These are phyloP conservation scores for Rhizopus delemar DNA, from an alignment of 371 early-diverging fungal genomes.

Conservation along the genomic window DNA sequence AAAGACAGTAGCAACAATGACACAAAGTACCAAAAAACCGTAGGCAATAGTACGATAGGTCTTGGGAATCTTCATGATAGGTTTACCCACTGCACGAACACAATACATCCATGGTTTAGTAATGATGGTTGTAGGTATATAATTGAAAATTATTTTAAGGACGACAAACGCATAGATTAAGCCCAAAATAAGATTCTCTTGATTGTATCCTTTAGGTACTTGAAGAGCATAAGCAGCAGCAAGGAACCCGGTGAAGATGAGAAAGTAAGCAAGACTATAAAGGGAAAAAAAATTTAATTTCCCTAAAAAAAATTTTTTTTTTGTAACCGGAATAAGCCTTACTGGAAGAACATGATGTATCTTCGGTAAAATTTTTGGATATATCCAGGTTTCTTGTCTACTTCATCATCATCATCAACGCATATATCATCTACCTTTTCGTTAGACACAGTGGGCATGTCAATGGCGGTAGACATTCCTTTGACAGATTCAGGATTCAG, in stretches of 20 bases:
- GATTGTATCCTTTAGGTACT: constrained; percentile 43
- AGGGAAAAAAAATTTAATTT: not conserved
- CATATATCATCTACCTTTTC: constrained; percentile 12
- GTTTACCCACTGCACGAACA: constrained; percentile 16
- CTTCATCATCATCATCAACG: constrained; percentile 20
- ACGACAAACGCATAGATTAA: constrained; percentile 36
- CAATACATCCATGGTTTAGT: constrained; percentile 24
- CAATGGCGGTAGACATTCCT: constrained; percentile 14
- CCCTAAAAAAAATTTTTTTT: constrained; percentile 3
- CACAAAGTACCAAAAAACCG: constrained; percentile 39
- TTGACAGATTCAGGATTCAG: not conserved
- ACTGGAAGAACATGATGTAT: constrained; percentile 27
- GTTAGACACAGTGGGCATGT: constrained; percentile 9
- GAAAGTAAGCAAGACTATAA: constrained; percentile 36
- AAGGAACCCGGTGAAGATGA: constrained; percentile 43
- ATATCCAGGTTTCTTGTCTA: constrained; percentile 10
- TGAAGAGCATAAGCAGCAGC: constrained; percentile 44
- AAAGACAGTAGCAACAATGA: constrained; percentile 64
- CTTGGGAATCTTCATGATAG: constrained; percentile 26
- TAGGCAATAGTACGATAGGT: constrained; percentile 24
- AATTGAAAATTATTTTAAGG: constrained; percentile 29
- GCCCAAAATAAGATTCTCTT: constrained; percentile 41
- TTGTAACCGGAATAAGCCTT: constrained; percentile 8
- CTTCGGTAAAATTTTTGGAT: constrained; percentile 12
- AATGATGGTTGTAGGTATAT: constrained; percentile 33